phyloP scores from a whole-genome alignment of 2,329 filamentous ascomycete genomes.

The Diaporthe citriasiana region DNA sequence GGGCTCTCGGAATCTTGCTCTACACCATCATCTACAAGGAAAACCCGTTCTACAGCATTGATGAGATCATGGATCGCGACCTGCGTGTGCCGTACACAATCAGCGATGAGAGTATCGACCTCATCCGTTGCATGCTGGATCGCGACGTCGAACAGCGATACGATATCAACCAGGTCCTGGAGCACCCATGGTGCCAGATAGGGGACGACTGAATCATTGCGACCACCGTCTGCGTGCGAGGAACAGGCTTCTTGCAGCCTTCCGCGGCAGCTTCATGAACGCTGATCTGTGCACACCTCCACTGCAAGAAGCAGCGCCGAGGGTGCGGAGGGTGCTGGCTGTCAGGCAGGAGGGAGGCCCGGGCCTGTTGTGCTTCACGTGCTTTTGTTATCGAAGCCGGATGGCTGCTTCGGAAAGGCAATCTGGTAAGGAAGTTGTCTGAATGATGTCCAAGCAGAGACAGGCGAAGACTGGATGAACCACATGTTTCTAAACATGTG shows the following conservation, averaged over 20 bases:
- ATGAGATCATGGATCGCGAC: slow-evolving; percentile 99
- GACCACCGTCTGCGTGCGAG: background rate
- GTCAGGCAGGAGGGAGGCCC: no score
- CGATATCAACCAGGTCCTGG: slow-evolving; percentile 88
- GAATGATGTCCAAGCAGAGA: background rate
- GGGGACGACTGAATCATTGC: slow-evolving; percentile 24
- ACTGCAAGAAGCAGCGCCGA: background rate
- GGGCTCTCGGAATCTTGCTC: slow-evolving; percentile 95
- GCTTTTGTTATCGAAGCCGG: background rate
- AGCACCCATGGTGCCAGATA: slow-evolving; percentile 82
- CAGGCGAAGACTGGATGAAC: background rate
- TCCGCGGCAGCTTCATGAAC: background rate
- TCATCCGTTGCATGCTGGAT: slow-evolving; percentile 93
- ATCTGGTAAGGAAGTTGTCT: background rate
- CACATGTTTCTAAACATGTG: background rate
- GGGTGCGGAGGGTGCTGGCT: background rate
- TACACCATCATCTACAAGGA: slow-evolving; percentile 99
- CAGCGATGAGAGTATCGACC: slow-evolving; percentile 92
- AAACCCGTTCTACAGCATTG: slow-evolving; percentile 98
- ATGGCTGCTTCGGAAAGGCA: background rate
- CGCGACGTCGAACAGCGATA: slow-evolving; percentile 86
- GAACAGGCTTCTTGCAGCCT: background rate
- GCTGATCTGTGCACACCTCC: no score
- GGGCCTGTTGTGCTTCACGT: background rate
- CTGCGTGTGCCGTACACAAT: slow-evolving; percentile 89